Percentiles rank a stretch among this genome's conserved stretches.
Evolutionary conservation across 306 rosid species (phyloP).

Genomic region (Senna siamea): DNA sequence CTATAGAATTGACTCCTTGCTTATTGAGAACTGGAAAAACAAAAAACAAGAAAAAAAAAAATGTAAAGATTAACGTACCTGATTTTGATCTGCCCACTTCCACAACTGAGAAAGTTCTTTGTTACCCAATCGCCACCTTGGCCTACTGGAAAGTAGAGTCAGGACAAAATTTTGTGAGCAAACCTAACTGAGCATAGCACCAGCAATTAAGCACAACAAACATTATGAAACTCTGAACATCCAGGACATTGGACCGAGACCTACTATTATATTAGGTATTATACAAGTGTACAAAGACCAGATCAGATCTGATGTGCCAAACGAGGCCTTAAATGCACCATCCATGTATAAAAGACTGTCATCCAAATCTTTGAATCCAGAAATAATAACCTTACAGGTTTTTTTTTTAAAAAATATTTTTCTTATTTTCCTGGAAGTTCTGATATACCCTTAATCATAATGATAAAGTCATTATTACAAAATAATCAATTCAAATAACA

Average conservation of each 20-base stretch:
- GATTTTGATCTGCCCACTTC: slow-evolving; percentile 99
- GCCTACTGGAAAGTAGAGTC: slow-evolving; percentile 61
- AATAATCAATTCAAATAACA: slow-evolving; percentile 24
- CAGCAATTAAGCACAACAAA: neutral
- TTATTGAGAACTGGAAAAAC: slow-evolving; percentile 9
- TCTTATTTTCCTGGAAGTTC: slow-evolving; percentile 26
- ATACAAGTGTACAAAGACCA: neutral
- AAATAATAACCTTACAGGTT: slow-evolving; percentile 14
- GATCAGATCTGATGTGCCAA: neutral
- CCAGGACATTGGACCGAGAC: neutral
- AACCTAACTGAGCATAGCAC: slow-evolving; percentile 6
- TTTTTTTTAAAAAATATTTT: neutral
- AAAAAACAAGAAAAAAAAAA: neutral
- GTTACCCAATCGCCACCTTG: slow-evolving; percentile 95
- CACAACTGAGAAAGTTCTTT: slow-evolving; percentile 95
- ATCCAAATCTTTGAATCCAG: slow-evolving; percentile 15
- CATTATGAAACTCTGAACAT: neutral
- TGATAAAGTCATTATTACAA: neutral
- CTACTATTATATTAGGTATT: neutral
- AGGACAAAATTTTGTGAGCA: slow-evolving; percentile 12
- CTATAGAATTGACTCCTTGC: slow-evolving; percentile 15
- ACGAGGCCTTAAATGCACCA: neutral
- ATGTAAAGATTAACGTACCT: slow-evolving; percentile 52
- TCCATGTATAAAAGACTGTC: neutral
- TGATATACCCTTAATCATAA: slow-evolving; percentile 18